Evolutionary conservation across 352 stramenopile genomes (phyloP).

Genomic region (Phytophthora cryptogea): DNA sequence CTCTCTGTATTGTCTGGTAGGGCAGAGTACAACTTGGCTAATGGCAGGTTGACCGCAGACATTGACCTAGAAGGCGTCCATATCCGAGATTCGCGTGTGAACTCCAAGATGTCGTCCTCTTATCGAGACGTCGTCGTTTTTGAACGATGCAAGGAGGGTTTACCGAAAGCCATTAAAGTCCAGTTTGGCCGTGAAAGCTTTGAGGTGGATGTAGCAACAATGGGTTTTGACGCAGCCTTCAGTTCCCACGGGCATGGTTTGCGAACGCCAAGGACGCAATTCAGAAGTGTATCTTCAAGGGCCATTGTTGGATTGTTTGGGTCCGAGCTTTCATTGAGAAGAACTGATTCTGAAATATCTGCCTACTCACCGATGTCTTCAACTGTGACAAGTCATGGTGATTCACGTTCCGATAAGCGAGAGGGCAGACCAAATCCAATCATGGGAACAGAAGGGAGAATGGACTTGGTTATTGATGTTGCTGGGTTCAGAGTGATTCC

Average conservation of each 20-base stretch:
- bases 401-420: slow-evolving; percentile 16
- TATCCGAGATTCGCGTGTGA: slow-evolving; percentile 67
- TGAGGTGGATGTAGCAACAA: slow-evolving; percentile 40
- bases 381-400: slow-evolving; percentile 23
- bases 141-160: slow-evolving; percentile 42
- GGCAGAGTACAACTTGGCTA: slow-evolving; percentile 61
- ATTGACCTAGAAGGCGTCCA: slow-evolving; percentile 64
- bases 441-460: slow-evolving; percentile 43
- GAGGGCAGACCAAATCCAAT: slow-evolving; percentile 20
- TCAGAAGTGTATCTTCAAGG: slow-evolving; percentile 50
- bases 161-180: slow-evolving; percentile 67
- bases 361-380: slow-evolving; percentile 34
- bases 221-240: slow-evolving; percentile 52
- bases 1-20: slow-evolving; percentile 49
- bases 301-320: slow-evolving; percentile 42
- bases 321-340: slow-evolving; percentile 36
- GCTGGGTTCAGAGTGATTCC: slow-evolving; percentile 80
- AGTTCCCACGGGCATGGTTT: slow-evolving; percentile 26
- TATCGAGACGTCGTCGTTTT: slow-evolving; percentile 84
- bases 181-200: slow-evolving; percentile 57
- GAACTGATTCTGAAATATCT: slow-evolving; percentile 42
- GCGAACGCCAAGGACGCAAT: slow-evolving; percentile 32
- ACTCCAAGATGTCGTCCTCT: slow-evolving; percentile 54
- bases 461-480: slow-evolving; percentile 73
- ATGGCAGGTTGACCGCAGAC: slow-evolving; percentile 47